Evolutionary conservation across 257 asterid genomes (phyloP).

Genomic region (Anisodus acutangulus): DNA sequence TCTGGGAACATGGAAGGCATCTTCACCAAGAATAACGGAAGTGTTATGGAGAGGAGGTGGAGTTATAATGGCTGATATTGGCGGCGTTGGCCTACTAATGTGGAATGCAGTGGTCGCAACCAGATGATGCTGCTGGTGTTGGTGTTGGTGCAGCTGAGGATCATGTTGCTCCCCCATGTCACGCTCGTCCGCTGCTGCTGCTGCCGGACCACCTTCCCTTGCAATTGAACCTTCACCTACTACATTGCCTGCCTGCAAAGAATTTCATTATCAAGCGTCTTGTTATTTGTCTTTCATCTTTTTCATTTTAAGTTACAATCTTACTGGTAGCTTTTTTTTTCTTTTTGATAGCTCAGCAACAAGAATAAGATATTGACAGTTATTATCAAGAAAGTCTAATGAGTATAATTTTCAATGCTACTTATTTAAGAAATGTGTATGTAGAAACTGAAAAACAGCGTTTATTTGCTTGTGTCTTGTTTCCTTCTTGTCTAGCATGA

Average conservation of each 20-base stretch:
- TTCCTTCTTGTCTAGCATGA: not conserved
- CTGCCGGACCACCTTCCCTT: constrained; percentile 50
- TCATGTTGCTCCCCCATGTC: constrained; percentile 55
- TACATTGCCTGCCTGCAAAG: constrained; percentile 58
- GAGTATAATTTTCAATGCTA: constrained; percentile 47
- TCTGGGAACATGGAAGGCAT: constrained; percentile 68
- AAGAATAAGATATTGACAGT: constrained; percentile 33
- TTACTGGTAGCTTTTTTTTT: not conserved
- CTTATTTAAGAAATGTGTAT: no score
- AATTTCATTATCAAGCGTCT: not conserved
- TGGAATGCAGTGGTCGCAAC: constrained; percentile 66
- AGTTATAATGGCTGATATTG: constrained; percentile 75
- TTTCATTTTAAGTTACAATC: not conserved
- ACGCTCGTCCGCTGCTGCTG: constrained; percentile 47
- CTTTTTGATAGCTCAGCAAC: constrained; percentile 43
- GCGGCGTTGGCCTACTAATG: constrained; percentile 74
- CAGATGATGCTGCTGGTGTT: constrained; percentile 41
- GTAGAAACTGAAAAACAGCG: no score
- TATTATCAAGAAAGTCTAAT: constrained; percentile 50
- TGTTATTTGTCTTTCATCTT: not conserved
- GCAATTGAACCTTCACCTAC: constrained; percentile 56
- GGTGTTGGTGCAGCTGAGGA: constrained; percentile 53
- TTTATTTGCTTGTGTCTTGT: constrained; percentile 35
- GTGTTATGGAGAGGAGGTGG: constrained; percentile 72
- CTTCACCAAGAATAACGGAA: constrained; percentile 72